Evolutionary conservation across 192 early-diverging fungal species (phyloP).

Genomic region (Rhizophagus prolifer): DNA sequence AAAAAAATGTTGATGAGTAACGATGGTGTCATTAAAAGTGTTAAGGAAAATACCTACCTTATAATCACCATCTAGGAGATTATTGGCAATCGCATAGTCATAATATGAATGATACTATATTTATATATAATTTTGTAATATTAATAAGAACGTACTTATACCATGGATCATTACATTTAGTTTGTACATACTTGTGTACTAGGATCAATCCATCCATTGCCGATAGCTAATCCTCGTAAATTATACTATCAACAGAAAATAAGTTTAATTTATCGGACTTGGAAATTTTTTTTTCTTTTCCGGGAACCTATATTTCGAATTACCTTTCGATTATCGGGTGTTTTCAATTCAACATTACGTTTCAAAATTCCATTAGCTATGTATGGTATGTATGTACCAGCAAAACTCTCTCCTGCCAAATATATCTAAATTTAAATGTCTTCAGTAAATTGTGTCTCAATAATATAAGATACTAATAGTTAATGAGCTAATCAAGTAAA

Average conservation of each 20-base stretch:
- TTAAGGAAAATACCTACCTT: constrained; percentile 17
- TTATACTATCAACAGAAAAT: constrained; percentile 39
- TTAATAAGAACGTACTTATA: not conserved
- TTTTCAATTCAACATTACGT: constrained; percentile 32
- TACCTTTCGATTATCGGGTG: constrained; percentile 24
- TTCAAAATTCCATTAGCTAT: constrained; percentile 41
- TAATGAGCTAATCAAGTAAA: not conserved
- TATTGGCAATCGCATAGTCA: constrained; percentile 35
- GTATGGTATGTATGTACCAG: constrained; percentile 65
- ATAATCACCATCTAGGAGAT: constrained; percentile 30
- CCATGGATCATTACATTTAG: not conserved
- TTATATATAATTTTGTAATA: not conserved
- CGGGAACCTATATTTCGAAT: not conserved
- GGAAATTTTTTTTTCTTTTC: not conserved
- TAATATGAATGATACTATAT: constrained; percentile 46
- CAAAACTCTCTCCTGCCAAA: constrained; percentile 64
- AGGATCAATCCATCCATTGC: constrained; percentile 69
- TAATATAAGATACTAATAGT: not conserved
- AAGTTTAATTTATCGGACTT: not conserved
- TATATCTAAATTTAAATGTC: constrained; percentile 45
- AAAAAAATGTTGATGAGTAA: not conserved
- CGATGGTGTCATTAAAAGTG: not conserved
- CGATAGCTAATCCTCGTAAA: constrained; percentile 56
- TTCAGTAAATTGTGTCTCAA: not conserved
- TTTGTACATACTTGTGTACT: constrained; percentile 44